Percentiles rank a stretch among this genome's conserved stretches.
Conservation (phyloP, 345 rosid genomes). For the Eucalyptus sp. region DNA sequence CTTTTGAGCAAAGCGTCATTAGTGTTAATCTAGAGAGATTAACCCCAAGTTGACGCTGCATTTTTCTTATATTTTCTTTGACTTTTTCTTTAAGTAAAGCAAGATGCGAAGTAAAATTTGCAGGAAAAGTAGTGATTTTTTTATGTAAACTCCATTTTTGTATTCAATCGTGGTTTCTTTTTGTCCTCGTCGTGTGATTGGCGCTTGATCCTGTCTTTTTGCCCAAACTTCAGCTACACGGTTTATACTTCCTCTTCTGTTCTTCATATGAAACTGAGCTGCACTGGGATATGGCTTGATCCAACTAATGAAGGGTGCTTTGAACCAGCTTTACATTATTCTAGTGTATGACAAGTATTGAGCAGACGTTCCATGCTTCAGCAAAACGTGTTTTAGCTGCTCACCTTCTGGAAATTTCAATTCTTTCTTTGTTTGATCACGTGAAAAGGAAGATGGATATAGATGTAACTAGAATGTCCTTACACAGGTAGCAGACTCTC, state of each 20-base stretch:
- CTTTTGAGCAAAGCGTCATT: not conserved
- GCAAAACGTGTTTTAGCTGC: not conserved
- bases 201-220: not conserved
- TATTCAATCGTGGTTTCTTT: not conserved
- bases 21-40: not conserved
- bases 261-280: not conserved
- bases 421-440: not conserved
- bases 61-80: not conserved
- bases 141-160: not conserved
- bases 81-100: not conserved
- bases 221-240: not conserved
- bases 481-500: conserved; percentile 49
- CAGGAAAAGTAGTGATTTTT: not conserved
- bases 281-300: not conserved
- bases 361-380: not conserved
- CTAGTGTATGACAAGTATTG: not conserved
- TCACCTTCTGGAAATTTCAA: not conserved
- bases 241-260: not conserved
- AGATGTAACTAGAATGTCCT: not conserved
- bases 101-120: not conserved
- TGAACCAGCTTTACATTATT: not conserved
- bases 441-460: not conserved
- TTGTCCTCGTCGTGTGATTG: not conserved
- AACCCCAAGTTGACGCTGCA: not conserved
- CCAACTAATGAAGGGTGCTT: not conserved